Conservation (phyloP, 148 eudicot species). For the Diospyros kaki region DNA sequence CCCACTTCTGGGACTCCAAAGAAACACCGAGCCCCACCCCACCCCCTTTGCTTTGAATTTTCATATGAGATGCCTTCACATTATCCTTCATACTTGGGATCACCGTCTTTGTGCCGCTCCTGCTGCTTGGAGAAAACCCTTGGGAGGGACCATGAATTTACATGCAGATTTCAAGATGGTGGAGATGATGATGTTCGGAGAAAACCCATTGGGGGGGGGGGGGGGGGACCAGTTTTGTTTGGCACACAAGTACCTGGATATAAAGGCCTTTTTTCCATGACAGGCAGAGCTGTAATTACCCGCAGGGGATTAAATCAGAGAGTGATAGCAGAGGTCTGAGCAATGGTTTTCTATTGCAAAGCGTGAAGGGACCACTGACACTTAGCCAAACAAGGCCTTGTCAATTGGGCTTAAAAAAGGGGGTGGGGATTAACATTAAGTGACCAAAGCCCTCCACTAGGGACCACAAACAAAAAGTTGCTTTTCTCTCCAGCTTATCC, state of each 20-base stretch:
- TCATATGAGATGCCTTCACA: too few relatives aligned
- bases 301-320: not conserved
- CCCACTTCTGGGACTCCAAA: not conserved
- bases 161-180: too few relatives aligned
- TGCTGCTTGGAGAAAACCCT: too few relatives aligned
- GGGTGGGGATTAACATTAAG: not conserved
- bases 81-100: too few relatives aligned
- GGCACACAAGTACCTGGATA: slow-evolving; percentile 9
- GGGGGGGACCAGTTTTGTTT: slow-evolving; percentile 9
- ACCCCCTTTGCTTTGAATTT: too few relatives aligned
- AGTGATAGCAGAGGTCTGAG: not conserved
- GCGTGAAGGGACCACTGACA: slow-evolving; percentile 11
- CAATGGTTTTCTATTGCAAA: not conserved
- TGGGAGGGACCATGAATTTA: too few relatives aligned
- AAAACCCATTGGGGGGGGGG: not conserved
- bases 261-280: not conserved
- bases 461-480: not conserved
- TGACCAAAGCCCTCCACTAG: not conserved
- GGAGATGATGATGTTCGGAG: not conserved
- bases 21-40: not conserved
- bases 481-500: not conserved
- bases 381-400: slow-evolving; percentile 3
- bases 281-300: not conserved
- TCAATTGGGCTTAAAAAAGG: not conserved
- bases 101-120: too few relatives aligned